A percentile compares a stretch with the other conserved stretches of the same genome.
phyloP scores from a whole-genome alignment of 2,329 filamentous ascomycete species.

The Fusarium anthophilum region DNA sequence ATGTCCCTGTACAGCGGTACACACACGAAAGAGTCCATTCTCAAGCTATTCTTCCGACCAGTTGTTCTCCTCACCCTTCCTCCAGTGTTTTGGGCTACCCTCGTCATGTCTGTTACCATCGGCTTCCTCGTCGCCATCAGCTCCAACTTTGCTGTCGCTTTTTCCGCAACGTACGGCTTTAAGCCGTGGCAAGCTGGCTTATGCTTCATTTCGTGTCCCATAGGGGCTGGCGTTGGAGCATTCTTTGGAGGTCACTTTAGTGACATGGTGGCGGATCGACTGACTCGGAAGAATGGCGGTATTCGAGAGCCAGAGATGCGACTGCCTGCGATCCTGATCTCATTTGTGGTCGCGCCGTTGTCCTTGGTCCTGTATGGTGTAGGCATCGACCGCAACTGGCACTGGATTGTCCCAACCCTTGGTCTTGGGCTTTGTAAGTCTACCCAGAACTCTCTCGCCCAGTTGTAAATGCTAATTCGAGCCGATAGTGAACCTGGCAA shows the following conservation, averaged over 20 bases:
- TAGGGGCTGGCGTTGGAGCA: conserved; percentile 56
- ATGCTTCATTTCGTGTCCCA: conserved; percentile 58
- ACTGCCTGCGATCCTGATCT: conserved; percentile 62
- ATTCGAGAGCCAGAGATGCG: conserved; percentile 69
- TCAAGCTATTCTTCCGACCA: conserved; percentile 60
- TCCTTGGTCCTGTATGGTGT: conserved; percentile 58
- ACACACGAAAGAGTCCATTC: conserved; percentile 57
- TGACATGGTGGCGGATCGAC: conserved; percentile 58
- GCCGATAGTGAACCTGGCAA: conserved; percentile 60
- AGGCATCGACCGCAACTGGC: conserved; percentile 56
- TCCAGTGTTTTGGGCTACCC: conserved; percentile 63
- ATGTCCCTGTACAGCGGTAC: conserved; percentile 53
- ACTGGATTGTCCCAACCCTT: conserved; percentile 66
- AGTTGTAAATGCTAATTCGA: accelerated
- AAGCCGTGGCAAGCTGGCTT: conserved; percentile 59
- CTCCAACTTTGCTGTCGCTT: conserved; percentile 61
- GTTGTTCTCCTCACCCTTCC: conserved; percentile 61
- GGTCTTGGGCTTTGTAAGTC: conserved; percentile 56
- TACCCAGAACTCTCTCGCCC: accelerated
- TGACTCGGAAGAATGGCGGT: conserved; percentile 63
- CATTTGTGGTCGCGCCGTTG: conserved; percentile 60
- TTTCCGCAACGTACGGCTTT: conserved; percentile 54
- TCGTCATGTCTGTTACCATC: conserved; percentile 64
- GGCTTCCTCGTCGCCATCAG: conserved; percentile 65
- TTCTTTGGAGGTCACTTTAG: conserved; percentile 59